A percentile compares a stretch with the other conserved stretches of the same genome.
phyloP scores from a whole-genome alignment of 306 rosid species.

The Fragaria iinumae region DNA sequence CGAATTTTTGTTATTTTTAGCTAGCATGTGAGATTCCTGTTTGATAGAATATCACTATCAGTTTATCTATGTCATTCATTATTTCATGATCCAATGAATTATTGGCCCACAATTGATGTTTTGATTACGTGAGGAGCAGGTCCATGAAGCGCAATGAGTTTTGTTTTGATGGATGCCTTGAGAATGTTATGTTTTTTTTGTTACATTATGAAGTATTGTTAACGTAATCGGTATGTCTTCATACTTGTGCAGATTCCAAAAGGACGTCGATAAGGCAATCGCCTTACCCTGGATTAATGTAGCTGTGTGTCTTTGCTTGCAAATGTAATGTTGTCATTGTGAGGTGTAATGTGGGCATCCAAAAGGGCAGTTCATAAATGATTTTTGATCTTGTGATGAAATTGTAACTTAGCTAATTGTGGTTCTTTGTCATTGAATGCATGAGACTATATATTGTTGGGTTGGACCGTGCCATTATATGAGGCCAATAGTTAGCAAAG shows the following conservation, averaged over 20 bases:
- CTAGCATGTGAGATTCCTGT: not conserved
- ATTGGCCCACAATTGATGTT: conserved; percentile 27
- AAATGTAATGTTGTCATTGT: not conserved
- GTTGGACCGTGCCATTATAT: not conserved
- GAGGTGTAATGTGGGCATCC: not conserved
- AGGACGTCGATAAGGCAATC: too few species aligned
- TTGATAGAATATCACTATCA: conserved; percentile 23
- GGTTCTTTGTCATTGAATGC: not conserved
- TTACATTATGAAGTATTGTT: too few species aligned
- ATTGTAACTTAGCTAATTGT: not conserved
- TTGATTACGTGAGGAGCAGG: not conserved
- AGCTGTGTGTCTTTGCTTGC: not conserved
- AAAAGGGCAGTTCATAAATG: not conserved
- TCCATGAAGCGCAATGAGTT: not conserved
- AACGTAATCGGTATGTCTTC: too few species aligned
- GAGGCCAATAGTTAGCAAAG: not conserved
- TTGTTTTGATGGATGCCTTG: too few species aligned
- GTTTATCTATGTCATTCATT: not conserved
- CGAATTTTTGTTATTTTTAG: not conserved
- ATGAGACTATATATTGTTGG: not conserved
- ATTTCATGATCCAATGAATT: not conserved
- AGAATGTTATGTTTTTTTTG: too few species aligned
- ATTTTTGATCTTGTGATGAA: not conserved
- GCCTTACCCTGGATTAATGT: not conserved
- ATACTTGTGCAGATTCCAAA: too few species aligned